phyloP scores from a whole-genome alignment of 768 basidiomycete genomes.

The Tulasnella sp. region DNA sequence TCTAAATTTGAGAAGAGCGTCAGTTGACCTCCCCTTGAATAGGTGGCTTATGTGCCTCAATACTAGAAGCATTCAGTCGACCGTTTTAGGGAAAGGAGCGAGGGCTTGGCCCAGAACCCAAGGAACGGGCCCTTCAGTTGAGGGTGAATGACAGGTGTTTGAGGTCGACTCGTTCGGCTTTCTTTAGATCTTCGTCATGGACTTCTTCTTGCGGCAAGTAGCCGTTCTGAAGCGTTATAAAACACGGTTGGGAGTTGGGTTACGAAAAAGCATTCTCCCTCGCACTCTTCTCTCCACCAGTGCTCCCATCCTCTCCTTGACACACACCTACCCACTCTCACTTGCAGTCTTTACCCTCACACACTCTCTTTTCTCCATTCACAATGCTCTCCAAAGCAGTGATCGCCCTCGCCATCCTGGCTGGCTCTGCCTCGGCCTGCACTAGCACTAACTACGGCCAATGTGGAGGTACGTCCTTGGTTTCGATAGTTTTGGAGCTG shows the following conservation, averaged over 20 bases:
- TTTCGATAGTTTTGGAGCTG: not conserved
- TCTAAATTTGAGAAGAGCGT: not conserved
- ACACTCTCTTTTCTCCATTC: not conserved
- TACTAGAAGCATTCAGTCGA: not conserved
- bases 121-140: not conserved
- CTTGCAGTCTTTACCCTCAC: not conserved
- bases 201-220: not conserved
- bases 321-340: not conserved
- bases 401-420: not conserved
- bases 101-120: not conserved
- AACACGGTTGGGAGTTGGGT: not conserved
- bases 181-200: not conserved
- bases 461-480: not conserved
- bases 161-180: not conserved
- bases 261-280: not conserved
- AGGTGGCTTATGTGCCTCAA: not conserved
- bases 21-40: not conserved
- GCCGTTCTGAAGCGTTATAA: not conserved
- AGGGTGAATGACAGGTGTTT: not conserved
- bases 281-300: not conserved
- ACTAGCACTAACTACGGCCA: not conserved
- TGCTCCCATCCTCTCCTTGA: not conserved
- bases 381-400: not conserved
- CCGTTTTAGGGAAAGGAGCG: not conserved
- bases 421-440: not conserved